Base-by-base conservation (phyloP, 2,329 filamentous ascomycete genomes). In the Lasiodiplodia hormozganensis region DNA sequence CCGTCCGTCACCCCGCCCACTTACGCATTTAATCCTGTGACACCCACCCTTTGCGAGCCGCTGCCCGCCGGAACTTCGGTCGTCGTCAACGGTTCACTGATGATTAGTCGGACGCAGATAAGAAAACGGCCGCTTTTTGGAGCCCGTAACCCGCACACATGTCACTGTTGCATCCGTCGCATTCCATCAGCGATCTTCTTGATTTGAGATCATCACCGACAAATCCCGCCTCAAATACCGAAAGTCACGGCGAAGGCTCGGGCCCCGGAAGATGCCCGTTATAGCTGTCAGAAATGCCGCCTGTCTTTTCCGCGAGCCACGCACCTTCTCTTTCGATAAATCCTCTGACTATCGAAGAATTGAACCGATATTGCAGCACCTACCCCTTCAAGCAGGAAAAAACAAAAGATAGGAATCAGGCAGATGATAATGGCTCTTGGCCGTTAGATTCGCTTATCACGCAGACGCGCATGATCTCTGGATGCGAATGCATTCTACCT, bases 151-250 rank as follows among this genome's bases (percentile, higher is more conserved):
- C 40, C 14, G 11, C 12, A 34, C 40, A 18, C 6, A 62, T 31
- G 5, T 25, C 40, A 25, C 31, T 31, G 60, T 64, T 34, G n/a
- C 60, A 53, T 52, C 60, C 60, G 60, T n/a, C 31, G 60, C 21
- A n/a, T 64, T 64, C 60, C 60, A 38, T 31, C n/a, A 64, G 47
- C 28, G 16, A n/a, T 47, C 12, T 7, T 25, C 34, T 47, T 25
- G 38, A 36, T 64, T 34, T 36, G 28, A 38, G 47, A 38, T 23
- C 34, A 57, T 21, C 10, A 31, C 38, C 57, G 57, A 40, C 38
- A 40, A 18, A 28, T n/a, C 16, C 57, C 57, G 38, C 6, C 38
- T 23, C 12, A 34, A 21, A 21, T 21, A 18, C 36, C 40, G 23
- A 62, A 21, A 18, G 12, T 31, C 18, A 52, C 60, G 60, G 60